Conservation (phyloP, 2,329 filamentous ascomycete species). For the Ustulina deusta region DNA sequence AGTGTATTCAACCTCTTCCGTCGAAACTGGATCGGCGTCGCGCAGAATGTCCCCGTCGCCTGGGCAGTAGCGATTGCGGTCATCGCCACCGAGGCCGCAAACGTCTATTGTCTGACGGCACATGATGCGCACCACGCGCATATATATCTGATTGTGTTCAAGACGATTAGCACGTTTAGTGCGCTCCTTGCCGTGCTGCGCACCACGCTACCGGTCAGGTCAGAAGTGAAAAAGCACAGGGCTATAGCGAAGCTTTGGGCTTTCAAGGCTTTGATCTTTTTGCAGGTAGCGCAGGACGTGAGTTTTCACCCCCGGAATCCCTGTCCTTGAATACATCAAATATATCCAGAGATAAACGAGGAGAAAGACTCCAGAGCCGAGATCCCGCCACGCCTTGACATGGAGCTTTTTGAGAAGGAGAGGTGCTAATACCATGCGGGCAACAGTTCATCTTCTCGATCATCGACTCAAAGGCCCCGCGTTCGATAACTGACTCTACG, state of each 20-base stretch:
- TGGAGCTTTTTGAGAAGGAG: neutral
- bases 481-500: constrained; percentile 32
- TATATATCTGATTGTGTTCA: constrained; percentile 50
- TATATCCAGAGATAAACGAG: neutral
- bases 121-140: constrained; percentile 49
- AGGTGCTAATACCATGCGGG: constrained; percentile 4
- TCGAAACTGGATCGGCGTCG: constrained; percentile 52
- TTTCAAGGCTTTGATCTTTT: constrained; percentile 49
- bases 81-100: constrained; percentile 48
- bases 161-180: constrained; percentile 42
- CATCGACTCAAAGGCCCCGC: constrained; percentile 32
- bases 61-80: constrained; percentile 57
- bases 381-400: neutral
- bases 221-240: constrained; percentile 42
- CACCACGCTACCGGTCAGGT: constrained; percentile 36
- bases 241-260: constrained; percentile 46
- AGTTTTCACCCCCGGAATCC: constrained; percentile 18
- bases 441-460: constrained; percentile 42
- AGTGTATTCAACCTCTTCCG: constrained; percentile 42
- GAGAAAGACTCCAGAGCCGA: neutral
- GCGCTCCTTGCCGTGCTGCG: constrained; percentile 46
- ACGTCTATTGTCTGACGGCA: constrained; percentile 50
- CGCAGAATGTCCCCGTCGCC: constrained; percentile 56
- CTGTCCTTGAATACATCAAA: neutral
- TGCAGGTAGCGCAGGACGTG: constrained; percentile 41